Base-by-base conservation (phyloP, 2,329 filamentous ascomycete genomes). In the Curvularia lunata region DNA sequence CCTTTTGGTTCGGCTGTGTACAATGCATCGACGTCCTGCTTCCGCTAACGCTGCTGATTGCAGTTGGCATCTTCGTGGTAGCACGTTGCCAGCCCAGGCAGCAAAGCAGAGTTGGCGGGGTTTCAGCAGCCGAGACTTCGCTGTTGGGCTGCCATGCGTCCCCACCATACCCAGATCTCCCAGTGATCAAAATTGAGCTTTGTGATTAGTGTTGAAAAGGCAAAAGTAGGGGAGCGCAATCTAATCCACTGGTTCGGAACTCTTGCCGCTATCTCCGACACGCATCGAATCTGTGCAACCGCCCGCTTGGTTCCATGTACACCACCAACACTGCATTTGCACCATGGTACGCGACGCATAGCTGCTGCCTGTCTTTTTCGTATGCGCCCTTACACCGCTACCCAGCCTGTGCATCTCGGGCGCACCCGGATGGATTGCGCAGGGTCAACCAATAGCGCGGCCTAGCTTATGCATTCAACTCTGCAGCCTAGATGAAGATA, bases 101-200 rank as follows among this genome's bases (percentile, higher is more conserved):
- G 52, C 52, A 64, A 48, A 60, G 59, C 9, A 56, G 48, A 23
- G 21, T n/a, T 21, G 25, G 52, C 30, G 23, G 27, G 30, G 56
- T 47, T 8, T 59, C 59, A 4, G 66, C 71, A 50, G 61, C 59
- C 8, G 69, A 70, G 55, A 63, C 62, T 28, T 65, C 58, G 21
- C 51, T 67, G 46, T 72, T 47, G 65, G 52, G 27, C 32, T 52
- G 18, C 23, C 56, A 60, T 40, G 55, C 58, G 16, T 61, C 63
- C 18, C 65, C 62, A n/a, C 56, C 58, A 16, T 69, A 73, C 38
- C 47, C 59, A 25, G 59, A 66, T 34, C 63, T 67, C 27, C 63
- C 66, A 10, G 54, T 64, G 8, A 65, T 65, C 34, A 63, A 67
- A 61, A 61, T 65, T 27, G 62, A 70, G 48, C 59, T 62, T 32